A percentile compares a stretch with the other conserved stretches of the same genome.
Conservation (phyloP, 2,329 filamentous ascomycete species). For the Aspergillus thermomutatus region DNA sequence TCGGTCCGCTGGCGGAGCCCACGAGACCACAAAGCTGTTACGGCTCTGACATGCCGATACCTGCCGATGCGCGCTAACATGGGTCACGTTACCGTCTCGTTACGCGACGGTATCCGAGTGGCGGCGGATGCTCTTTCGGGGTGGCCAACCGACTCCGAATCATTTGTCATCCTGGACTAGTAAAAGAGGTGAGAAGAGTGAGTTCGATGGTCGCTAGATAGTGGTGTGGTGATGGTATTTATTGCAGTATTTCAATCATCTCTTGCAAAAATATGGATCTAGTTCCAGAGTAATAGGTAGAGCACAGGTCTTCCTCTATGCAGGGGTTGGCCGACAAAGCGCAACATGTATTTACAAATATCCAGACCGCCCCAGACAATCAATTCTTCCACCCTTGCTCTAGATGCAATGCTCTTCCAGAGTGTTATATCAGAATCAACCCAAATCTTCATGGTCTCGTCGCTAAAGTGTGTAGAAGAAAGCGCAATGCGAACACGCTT, state of each 20-base stretch:
- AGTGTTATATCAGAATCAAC: background rate
- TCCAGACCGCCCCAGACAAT: background rate
- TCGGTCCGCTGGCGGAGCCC: slow-evolving; percentile 16
- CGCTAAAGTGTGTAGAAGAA: slow-evolving; percentile 10
- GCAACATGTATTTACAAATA: background rate
- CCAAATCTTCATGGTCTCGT: slow-evolving; percentile 19
- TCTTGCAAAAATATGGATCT: background rate
- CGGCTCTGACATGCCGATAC: slow-evolving; percentile 34
- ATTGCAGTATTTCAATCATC: too few relatives aligned
- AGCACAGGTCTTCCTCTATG: background rate
- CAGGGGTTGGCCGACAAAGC: background rate
- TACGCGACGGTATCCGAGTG: slow-evolving; percentile 19
- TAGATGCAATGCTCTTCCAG: background rate
- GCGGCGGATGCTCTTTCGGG: slow-evolving; percentile 9
- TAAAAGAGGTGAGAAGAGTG: background rate
- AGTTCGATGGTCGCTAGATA: too few relatives aligned
- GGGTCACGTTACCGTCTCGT: slow-evolving; percentile 15
- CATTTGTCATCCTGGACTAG: slow-evolving; percentile 3
- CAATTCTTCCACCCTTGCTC: background rate
- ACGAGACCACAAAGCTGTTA: slow-evolving; percentile 14
- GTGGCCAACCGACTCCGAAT: background rate
- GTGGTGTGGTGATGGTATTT: too few relatives aligned
- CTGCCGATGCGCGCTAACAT: slow-evolving; percentile 13
- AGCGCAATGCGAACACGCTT: slow-evolving; percentile 9
- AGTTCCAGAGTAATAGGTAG: background rate